phyloP scores from a whole-genome alignment of 2,329 filamentous ascomycete genomes.

The Monilinia laxa region DNA sequence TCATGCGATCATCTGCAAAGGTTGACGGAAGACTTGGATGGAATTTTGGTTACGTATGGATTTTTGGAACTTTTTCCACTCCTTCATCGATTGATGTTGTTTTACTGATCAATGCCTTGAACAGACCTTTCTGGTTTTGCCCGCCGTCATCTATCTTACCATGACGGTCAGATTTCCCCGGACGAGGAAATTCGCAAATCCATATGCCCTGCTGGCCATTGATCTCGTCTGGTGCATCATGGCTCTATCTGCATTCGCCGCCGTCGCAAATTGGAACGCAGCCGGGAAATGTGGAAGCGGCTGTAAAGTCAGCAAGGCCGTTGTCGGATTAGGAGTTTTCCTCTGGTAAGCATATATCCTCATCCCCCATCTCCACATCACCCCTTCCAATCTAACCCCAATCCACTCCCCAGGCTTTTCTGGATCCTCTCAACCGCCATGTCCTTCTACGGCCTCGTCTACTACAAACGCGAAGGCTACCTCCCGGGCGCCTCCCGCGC shows the following conservation, averaged over 20 bases:
- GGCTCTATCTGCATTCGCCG: conserved; percentile 67
- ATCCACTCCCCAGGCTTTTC: conserved; percentile 48
- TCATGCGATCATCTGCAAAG: conserved; percentile 53
- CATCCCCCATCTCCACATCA: conserved; percentile 5
- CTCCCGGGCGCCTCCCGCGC: conserved; percentile 51
- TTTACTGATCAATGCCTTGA: conserved; percentile 5
- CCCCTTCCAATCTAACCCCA: conserved; percentile 16
- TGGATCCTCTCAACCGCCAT: conserved; percentile 55
- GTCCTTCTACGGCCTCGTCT: conserved; percentile 59
- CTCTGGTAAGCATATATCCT: conserved; percentile 52
- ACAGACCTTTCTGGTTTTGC: conserved; percentile 64
- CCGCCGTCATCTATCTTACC: conserved; percentile 63
- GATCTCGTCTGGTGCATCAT: conserved; percentile 59
- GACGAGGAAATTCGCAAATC: conserved; percentile 60
- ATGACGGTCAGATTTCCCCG: conserved; percentile 64
- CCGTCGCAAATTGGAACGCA: conserved; percentile 63
- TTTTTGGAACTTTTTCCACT: conserved; percentile 23
- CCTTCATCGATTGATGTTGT: neutral
- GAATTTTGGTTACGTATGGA: conserved; percentile 61
- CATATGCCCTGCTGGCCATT: conserved; percentile 59
- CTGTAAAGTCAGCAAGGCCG: conserved; percentile 61
- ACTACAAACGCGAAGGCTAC: conserved; percentile 60
- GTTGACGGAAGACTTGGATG: conserved; percentile 61
- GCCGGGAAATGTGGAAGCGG: conserved; percentile 54
- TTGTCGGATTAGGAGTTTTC: conserved; percentile 63